Conservation (phyloP, 2,329 filamentous ascomycete genomes). For the Diaporthe sp. region DNA sequence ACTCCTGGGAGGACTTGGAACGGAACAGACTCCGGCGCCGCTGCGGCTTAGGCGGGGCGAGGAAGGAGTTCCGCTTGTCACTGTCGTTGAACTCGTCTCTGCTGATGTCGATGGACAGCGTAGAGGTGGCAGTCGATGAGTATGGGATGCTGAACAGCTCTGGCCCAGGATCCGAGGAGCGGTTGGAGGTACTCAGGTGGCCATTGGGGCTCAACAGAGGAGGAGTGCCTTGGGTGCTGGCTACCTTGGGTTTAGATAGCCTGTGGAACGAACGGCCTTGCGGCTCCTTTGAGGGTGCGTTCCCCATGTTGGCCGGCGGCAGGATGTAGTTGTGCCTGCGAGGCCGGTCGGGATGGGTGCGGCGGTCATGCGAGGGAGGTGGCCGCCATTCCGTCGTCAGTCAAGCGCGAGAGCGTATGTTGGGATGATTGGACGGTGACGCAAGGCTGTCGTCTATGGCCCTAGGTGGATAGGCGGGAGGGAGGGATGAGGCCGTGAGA, state of each 20-base stretch:
- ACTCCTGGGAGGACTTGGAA: constrained; percentile 50
- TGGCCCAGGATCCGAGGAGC: constrained; percentile 8
- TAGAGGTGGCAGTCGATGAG: constrained; percentile 29
- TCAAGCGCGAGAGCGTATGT: constrained; percentile 11
- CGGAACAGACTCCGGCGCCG: constrained; percentile 56
- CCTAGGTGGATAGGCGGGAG: background rate
- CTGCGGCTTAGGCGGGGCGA: constrained; percentile 47
- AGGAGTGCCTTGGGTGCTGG: constrained; percentile 21
- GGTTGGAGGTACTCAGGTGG: constrained; percentile 2
- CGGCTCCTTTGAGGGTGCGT: constrained; percentile 36
- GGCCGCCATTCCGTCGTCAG: constrained; percentile 39
- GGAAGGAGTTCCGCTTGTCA: constrained; percentile 32
- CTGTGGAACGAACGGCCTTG: constrained; percentile 37
- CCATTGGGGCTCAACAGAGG: constrained; percentile 27
- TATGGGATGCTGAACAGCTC: constrained; percentile 38
- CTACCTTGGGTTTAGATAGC: constrained; percentile 35
- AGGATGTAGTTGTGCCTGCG: constrained; percentile 16
- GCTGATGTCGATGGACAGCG: constrained; percentile 17
- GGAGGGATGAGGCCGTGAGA: background rate
- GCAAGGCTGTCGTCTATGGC: constrained; percentile 23
- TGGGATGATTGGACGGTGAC: constrained; percentile 28
- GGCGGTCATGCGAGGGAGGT: constrained; percentile 32
- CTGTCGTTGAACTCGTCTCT: constrained; percentile 42
- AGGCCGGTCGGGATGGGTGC: constrained; percentile 27
- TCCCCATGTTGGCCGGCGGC: constrained; percentile 37